phyloP scores from a whole-genome alignment of 768 basidiomycete genomes.

The Phylloporus rhodoxanthus region DNA sequence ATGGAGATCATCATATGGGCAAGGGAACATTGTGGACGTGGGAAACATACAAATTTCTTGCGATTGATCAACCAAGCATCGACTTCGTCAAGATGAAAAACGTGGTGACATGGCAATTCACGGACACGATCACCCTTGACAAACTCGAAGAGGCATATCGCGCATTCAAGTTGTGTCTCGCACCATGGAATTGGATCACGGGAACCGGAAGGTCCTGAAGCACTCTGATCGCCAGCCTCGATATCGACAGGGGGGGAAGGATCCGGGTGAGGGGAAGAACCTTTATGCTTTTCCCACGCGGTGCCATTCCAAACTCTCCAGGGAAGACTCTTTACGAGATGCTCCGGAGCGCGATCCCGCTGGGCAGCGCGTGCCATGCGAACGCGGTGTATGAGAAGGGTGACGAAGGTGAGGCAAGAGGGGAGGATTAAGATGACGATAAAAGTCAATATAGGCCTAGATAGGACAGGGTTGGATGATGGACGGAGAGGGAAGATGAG shows the following conservation, averaged over 20 bases:
- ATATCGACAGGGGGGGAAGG: constrained; percentile 31
- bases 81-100: constrained; percentile 90
- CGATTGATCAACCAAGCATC: constrained; percentile 89
- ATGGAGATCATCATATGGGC: not conserved
- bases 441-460: constrained; percentile 79
- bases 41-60: constrained; percentile 76
- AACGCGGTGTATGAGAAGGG: constrained; percentile 83
- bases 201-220: constrained; percentile 22
- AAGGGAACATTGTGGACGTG: constrained; percentile 1
- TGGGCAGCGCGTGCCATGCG: constrained; percentile 77
- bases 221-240: constrained; percentile 32
- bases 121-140: constrained; percentile 83
- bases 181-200: constrained; percentile 61
- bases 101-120: constrained; percentile 89
- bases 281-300: constrained; percentile 74
- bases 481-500: constrained; percentile 1
- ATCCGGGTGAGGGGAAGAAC: constrained; percentile 23
- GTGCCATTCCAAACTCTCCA: constrained; percentile 79
- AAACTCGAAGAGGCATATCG: constrained; percentile 88
- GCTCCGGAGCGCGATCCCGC: constrained; percentile 79
- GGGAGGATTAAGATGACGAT: constrained; percentile 86
- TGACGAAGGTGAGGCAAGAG: constrained; percentile 81
- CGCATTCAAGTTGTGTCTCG: constrained; percentile 78
- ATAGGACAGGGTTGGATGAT: constrained; percentile 7
- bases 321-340: constrained; percentile 70